These are phyloP conservation scores for Veloboletus limbatus DNA, from an alignment of 1,284 basidiomycete genomes.

Conservation along the genomic window DNA sequence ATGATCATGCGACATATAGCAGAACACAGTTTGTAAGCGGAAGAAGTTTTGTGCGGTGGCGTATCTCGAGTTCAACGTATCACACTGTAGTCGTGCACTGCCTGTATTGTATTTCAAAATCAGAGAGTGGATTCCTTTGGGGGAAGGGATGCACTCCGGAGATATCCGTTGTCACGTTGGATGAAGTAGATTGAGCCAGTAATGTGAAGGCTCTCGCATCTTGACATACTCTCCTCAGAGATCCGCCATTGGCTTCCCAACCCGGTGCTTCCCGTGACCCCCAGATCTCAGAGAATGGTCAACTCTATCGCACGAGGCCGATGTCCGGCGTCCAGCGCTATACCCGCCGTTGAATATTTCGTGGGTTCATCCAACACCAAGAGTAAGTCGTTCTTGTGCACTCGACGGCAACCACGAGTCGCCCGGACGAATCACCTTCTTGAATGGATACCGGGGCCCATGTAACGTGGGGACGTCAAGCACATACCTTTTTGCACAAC, in stretches of 20 bases:
- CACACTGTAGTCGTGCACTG: constrained; percentile 5
- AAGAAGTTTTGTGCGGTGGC: constrained; percentile 4
- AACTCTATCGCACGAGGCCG: constrained; percentile 25
- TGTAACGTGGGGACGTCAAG: constrained; percentile 19
- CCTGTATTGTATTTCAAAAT: constrained; percentile 15
- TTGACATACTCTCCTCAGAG: not conserved
- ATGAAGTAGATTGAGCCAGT: constrained; percentile 9
- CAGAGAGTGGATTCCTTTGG: constrained; percentile 1
- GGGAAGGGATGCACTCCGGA: constrained; percentile 2
- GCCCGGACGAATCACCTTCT: not conserved
- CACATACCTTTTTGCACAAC: constrained; percentile 1
- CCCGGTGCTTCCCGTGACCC: constrained; percentile 1
- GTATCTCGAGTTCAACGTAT: constrained; percentile 12
- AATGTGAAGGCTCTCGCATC: constrained; percentile 4
- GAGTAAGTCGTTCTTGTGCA: no score
- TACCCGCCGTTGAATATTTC: constrained; percentile 6
- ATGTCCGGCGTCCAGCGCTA: constrained; percentile 1
- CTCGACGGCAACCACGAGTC: not conserved
- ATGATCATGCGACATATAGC: constrained; percentile 66
- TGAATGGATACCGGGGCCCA: constrained; percentile 3
- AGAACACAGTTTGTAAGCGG: constrained; percentile 42
- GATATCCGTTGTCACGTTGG: constrained; percentile 5
- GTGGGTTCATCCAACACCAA: not conserved
- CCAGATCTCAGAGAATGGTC: constrained; percentile 9
- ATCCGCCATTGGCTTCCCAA: constrained; percentile 1